phyloP scores from a whole-genome alignment of 2,329 filamentous ascomycete genomes.

The Xylariaceae sp. region DNA sequence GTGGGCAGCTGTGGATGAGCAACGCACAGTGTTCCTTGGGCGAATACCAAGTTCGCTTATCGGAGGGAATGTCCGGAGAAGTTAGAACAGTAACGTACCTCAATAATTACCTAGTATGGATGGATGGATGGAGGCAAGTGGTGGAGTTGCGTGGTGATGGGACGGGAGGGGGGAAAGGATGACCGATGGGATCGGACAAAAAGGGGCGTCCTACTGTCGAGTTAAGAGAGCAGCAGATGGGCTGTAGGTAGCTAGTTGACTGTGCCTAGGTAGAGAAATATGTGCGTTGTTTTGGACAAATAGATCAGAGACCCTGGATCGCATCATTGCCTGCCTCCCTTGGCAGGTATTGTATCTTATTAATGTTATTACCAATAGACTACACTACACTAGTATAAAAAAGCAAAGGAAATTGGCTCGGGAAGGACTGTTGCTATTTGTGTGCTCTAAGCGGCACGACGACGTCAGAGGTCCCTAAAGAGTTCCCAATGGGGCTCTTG shows the following conservation, averaged over 20 bases:
- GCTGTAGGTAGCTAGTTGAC: too few species aligned
- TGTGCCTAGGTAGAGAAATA: too few species aligned
- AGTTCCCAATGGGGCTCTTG: slow-evolving; percentile 23
- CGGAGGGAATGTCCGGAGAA: slow-evolving; percentile 21
- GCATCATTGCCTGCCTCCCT: slow-evolving; percentile 22
- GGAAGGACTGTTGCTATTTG: slow-evolving; percentile 22
- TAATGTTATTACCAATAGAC: too few species aligned
- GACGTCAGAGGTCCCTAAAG: slow-evolving; percentile 26
- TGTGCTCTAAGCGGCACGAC: slow-evolving; percentile 28
- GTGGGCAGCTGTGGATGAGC: slow-evolving; percentile 23
- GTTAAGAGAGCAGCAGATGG: too few species aligned
- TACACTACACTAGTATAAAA: too few species aligned
- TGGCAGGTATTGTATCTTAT: slow-evolving; percentile 14
- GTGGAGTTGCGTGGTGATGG: slow-evolving; percentile 19
- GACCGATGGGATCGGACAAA: slow-evolving; percentile 2
- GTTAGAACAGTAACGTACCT: slow-evolving; percentile 13
- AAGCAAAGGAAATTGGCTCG: slow-evolving; percentile 14
- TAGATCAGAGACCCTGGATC: slow-evolving; percentile 16
- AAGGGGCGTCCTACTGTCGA: neutral
- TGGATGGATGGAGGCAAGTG: slow-evolving; percentile 22
- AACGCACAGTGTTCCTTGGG: slow-evolving; percentile 28
- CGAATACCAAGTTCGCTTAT: slow-evolving; percentile 18
- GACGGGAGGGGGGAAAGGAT: slow-evolving; percentile 2
- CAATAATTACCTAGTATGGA: slow-evolving; percentile 16
- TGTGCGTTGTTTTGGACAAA: too few species aligned